Evolutionary conservation across 2,329 filamentous ascomycete species (phyloP), one percentile per base, ranked within the genome.

Genomic region (Fusarium anthophilum): DNA sequence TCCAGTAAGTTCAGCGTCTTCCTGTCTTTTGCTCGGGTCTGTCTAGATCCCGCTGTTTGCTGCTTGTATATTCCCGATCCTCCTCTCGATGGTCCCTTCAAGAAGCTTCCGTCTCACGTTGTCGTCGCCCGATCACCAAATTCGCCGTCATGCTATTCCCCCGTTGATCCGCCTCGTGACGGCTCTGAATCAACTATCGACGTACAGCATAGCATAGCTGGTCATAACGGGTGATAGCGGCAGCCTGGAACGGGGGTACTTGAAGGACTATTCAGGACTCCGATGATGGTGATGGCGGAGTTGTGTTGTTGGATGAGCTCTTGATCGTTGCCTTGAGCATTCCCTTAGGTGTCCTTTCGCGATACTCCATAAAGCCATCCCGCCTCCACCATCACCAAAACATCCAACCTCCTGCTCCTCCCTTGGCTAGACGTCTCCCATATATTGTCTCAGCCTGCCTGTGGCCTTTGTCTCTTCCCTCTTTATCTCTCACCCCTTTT

Each of bases 321-420:
- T 63, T 74, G 62, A 56, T 75, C 65, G 70, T 73, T 76, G 72
- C 76, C 76, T 78, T 60, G 68, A 30, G 64, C 74, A 72, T 63
- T 64, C 77, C 72, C 76, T 74, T 75, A 78, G 72, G 76, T 78
- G 76, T 78, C 76, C 76, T 78, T 74, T 78, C 63, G 76, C 75
- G 69, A 78, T 76, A 73, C 73, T 71, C 61, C 70, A 78, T 78
- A 78, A 78, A 78, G 63, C 63, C 54, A 47, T 70, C 57, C 67
- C 62, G 50, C 69, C 67, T 76, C 71, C 76, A 68, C 62, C 71
- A 75, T 70, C 69, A 73, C 54, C 73, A 72, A 70, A 63, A 66
- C 63, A 69, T 75, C 61, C 74, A 78, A 68, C 75, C 71, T 70
- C 69, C 70, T 65, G 62, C 50, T 70, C 61, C 63, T 74, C 66